These are phyloP conservation scores for Iodosphaeria phyllophila DNA, from an alignment of 2,329 filamentous ascomycete genomes.

Conservation along the genomic window DNA sequence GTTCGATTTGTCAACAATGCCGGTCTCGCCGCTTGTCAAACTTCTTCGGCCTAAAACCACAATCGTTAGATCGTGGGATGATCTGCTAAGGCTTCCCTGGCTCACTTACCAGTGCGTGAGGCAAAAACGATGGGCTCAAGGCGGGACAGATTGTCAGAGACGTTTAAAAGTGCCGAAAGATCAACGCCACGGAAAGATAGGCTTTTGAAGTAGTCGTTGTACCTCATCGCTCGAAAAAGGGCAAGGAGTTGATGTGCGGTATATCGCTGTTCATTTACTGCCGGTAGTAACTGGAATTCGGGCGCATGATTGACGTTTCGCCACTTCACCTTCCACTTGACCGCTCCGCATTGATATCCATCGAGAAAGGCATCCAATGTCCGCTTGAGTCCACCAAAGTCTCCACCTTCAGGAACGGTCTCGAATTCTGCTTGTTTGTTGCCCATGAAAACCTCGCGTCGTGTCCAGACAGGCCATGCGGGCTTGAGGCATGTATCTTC, in stretches of 20 bases:
- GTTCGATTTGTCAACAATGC: constrained; percentile 27
- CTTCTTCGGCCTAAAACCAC: constrained; percentile 15
- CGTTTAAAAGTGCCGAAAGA: constrained; percentile 20
- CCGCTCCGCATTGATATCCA: constrained; percentile 28
- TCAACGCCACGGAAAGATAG: constrained; percentile 35
- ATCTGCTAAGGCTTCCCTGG: not conserved
- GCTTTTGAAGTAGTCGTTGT: constrained; percentile 40
- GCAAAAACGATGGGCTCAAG: constrained; percentile 29
- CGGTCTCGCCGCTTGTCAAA: constrained; percentile 26
- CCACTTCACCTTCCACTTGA: constrained; percentile 33
- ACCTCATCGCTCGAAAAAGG: constrained; percentile 34
- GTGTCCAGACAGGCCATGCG: constrained; percentile 37
- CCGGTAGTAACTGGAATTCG: constrained; percentile 31
- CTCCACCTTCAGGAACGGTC: constrained; percentile 33
- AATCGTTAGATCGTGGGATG: not conserved
- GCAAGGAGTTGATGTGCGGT: constrained; percentile 33
- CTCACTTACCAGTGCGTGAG: constrained; percentile 27
- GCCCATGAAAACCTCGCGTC: constrained; percentile 30
- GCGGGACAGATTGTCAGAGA: constrained; percentile 23
- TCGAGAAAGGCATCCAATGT: constrained; percentile 36
- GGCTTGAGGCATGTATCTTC: constrained; percentile 36
- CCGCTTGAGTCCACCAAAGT: constrained; percentile 33
- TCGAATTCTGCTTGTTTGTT: constrained; percentile 31
- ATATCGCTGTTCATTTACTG: constrained; percentile 20
- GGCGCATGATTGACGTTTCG: constrained; percentile 23